Evolutionary conservation across 495 filamentous ascomycete genomes (phyloP).

Genomic region (Cercophora sp.): DNA sequence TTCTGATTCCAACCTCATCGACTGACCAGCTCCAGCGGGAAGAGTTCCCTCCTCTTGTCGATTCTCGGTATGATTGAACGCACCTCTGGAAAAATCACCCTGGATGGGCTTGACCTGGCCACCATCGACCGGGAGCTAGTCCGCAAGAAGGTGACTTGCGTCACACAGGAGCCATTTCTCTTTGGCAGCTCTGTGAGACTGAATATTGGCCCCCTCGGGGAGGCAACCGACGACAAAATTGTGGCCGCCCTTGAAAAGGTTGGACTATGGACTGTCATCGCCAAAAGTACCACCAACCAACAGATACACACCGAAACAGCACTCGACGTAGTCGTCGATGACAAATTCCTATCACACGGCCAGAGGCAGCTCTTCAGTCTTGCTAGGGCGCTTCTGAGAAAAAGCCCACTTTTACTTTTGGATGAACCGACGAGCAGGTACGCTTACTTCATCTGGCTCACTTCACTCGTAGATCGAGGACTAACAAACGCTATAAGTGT

Average conservation of each 20-base stretch:
- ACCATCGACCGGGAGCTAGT: background rate
- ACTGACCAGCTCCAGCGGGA: background rate
- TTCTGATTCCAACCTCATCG: background rate
- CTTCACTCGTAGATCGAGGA: background rate
- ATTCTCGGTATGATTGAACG: conserved; percentile 8
- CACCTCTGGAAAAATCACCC: background rate
- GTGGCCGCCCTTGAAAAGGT: conserved; percentile 5
- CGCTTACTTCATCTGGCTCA: background rate
- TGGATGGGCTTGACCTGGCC: conserved; percentile 4
- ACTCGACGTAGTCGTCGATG: background rate
- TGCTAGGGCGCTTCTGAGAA: conserved; percentile 51
- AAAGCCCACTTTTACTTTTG: conserved; percentile 21
- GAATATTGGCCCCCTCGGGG: conserved; percentile 5
- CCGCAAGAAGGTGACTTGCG: background rate
- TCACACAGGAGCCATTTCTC: conserved; percentile 9
- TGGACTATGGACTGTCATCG: background rate
- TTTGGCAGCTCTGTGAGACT: conserved; percentile 1
- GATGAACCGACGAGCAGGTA: conserved; percentile 32
- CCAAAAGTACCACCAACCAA: too few species aligned
- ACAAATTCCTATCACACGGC: conserved; percentile 44
- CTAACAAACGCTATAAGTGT: conserved; percentile 20
- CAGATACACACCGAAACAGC: background rate
- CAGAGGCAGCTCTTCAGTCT: conserved; percentile 61
- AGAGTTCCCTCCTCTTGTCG: conserved; percentile 3
- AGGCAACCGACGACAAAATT: conserved; percentile 1